Evolutionary conservation across 2,329 filamentous ascomycete species (phyloP).

Genomic region (Rhinocladiella similis): DNA sequence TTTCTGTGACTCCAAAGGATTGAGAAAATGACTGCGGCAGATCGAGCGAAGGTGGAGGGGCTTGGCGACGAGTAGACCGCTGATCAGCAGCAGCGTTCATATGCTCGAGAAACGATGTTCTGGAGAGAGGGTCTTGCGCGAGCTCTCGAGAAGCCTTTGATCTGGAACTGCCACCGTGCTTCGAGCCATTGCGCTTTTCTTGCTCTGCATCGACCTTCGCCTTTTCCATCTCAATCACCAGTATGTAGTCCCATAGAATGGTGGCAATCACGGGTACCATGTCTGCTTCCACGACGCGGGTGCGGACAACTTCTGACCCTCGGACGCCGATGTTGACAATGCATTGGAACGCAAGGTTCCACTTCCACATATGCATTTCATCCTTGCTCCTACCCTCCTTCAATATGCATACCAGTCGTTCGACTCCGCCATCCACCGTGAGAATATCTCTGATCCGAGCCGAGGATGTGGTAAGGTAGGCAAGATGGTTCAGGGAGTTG

Average conservation of each 20-base stretch:
- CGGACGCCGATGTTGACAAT: conserved; percentile 98
- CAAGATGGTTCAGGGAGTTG: conserved; percentile 98
- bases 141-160: conserved; percentile 31
- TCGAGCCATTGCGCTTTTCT: conserved; percentile 42
- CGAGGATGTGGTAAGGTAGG: conserved; percentile 96
- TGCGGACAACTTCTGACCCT: conserved; percentile 90
- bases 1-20: conserved; percentile 41
- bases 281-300: conserved; percentile 94
- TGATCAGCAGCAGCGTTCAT: conserved; percentile 57
- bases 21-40: conserved; percentile 62
- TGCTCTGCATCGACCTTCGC: conserved; percentile 81
- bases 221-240: conserved; percentile 87
- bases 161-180: conserved; percentile 34
- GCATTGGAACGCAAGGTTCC: conserved; percentile 98
- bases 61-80: conserved; percentile 70
- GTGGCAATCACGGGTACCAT: conserved; percentile 99
- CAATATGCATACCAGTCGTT: conserved; percentile 92
- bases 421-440: conserved; percentile 97
- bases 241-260: conserved; percentile 97
- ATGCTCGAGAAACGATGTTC: conserved; percentile 45
- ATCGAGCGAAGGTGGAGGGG: conserved; percentile 80
- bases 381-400: conserved; percentile 97
- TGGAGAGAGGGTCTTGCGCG: conserved; percentile 33
- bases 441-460: conserved; percentile 96
- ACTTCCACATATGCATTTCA: conserved; percentile 99